Percentiles rank a stretch among this genome's conserved stretches.
Evolutionary conservation across 192 early-diverging fungal genomes (phyloP).

Genomic region (Podila clonocystis): DNA sequence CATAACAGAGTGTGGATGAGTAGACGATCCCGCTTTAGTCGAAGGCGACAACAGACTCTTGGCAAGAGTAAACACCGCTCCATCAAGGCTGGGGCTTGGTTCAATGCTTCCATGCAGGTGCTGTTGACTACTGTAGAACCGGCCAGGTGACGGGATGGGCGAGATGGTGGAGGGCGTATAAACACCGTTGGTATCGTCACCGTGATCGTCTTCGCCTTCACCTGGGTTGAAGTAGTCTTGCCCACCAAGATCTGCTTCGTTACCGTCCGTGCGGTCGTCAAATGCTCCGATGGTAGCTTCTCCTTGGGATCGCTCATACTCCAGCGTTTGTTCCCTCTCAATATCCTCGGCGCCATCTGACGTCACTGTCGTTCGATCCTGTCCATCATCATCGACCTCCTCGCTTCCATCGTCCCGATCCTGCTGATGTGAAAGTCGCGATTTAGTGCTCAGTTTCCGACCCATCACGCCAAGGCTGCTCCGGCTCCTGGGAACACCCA

Average conservation of each 20-base stretch:
- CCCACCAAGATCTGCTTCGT: constrained; percentile 7
- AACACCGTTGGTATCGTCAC: constrained; percentile 9
- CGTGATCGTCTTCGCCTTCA: constrained; percentile 5
- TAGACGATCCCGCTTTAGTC: neutral
- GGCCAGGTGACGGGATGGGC: constrained; percentile 40
- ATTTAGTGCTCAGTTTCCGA: constrained; percentile 21
- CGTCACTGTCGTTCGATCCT: neutral
- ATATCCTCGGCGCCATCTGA: neutral
- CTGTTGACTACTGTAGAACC: constrained; percentile 13
- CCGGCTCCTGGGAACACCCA: constrained; percentile 12
- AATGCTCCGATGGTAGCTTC: constrained; percentile 26
- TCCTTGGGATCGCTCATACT: neutral
- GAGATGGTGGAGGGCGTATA: constrained; percentile 52
- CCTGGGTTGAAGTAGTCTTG: constrained; percentile 2
- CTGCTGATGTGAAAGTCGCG: constrained; percentile 37
- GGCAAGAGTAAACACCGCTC: constrained; percentile 19
- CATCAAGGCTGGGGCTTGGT: constrained; percentile 32
- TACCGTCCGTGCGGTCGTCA: constrained; percentile 9
- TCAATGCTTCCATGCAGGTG: constrained; percentile 11
- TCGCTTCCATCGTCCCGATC: constrained; percentile 29
- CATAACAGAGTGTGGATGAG: neutral
- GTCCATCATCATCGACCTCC: constrained; percentile 12
- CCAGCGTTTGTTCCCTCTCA: neutral
- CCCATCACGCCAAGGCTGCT: constrained; percentile 7
- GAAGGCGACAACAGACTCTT: constrained; percentile 37